Conservation (phyloP, 192 early-diverging fungal genomes). For the Podila clonocystis region DNA sequence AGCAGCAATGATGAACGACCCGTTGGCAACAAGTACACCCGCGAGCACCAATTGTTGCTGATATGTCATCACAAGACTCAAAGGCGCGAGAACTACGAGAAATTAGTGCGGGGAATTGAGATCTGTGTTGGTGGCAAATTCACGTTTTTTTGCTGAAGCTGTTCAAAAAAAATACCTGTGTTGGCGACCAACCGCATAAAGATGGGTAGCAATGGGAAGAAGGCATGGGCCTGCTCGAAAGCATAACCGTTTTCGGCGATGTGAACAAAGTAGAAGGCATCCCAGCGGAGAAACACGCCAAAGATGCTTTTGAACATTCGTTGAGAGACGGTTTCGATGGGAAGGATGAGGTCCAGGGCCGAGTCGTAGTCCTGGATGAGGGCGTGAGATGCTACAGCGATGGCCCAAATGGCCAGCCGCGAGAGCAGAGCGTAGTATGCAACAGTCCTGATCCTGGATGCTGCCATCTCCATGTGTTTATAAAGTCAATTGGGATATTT, state of each 20-base stretch:
- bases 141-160: neutral
- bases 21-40: slow-evolving; percentile 81
- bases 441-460: slow-evolving; percentile 40
- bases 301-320: slow-evolving; percentile 41
- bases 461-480: neutral
- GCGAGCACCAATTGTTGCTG: slow-evolving; percentile 61
- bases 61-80: slow-evolving; percentile 45
- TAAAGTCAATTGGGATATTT: no score
- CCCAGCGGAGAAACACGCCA: slow-evolving; percentile 84
- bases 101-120: neutral
- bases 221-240: slow-evolving; percentile 91
- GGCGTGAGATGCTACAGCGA: slow-evolving; percentile 59
- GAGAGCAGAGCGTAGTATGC: slow-evolving; percentile 59
- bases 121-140: neutral
- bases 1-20: slow-evolving; percentile 78
- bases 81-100: slow-evolving; percentile 61
- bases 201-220: slow-evolving; percentile 83
- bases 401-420: slow-evolving; percentile 52
- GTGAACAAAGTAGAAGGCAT: slow-evolving; percentile 87
- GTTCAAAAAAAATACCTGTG: slow-evolving; percentile 39
- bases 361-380: slow-evolving; percentile 69
- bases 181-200: slow-evolving; percentile 64
- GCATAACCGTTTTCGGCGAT: slow-evolving; percentile 82
- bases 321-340: slow-evolving; percentile 13
- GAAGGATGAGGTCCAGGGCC: slow-evolving; percentile 54